Conservation (phyloP, 2,329 filamentous ascomycete species). For the Macrophomina tecta region DNA sequence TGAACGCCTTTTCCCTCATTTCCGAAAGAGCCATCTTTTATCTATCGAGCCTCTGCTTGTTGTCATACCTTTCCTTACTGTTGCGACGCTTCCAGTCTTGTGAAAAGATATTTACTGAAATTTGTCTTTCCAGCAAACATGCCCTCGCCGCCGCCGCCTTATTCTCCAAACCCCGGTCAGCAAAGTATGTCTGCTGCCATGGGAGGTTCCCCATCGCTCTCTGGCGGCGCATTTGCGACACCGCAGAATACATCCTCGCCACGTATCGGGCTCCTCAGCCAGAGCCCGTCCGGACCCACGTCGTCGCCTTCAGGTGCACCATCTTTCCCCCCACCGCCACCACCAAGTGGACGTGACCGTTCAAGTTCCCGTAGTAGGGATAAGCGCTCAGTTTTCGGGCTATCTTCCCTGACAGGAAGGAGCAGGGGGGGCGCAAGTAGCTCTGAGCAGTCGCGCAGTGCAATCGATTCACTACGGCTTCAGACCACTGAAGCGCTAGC, state of each 20-base stretch:
- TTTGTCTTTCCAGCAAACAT: slow-evolving; percentile 46
- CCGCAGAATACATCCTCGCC: slow-evolving; percentile 33
- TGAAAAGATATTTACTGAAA: slow-evolving; percentile 30
- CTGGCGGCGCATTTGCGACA: slow-evolving; percentile 40
- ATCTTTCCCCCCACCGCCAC: slow-evolving; percentile 48
- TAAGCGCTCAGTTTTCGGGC: slow-evolving; percentile 46
- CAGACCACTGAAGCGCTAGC: slow-evolving; percentile 47
- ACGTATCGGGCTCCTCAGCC: slow-evolving; percentile 37
- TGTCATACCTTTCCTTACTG: background rate
- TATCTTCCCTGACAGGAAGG: slow-evolving; percentile 45
- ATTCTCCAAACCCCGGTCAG: slow-evolving; percentile 53
- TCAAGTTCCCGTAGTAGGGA: slow-evolving; percentile 45
- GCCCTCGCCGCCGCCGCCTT: slow-evolving; percentile 58
- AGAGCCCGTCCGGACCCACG: slow-evolving; percentile 38
- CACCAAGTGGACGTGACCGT: slow-evolving; percentile 39
- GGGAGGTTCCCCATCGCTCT: slow-evolving; percentile 40
- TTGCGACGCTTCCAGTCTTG: background rate
- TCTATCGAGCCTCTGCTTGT: background rate
- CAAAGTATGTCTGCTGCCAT: slow-evolving; percentile 40
- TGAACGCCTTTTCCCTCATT: background rate
- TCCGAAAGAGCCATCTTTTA: slow-evolving; percentile 3
- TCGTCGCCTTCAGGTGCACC: slow-evolving; percentile 40
- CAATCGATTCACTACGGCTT: slow-evolving; percentile 46
- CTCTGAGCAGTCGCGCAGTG: slow-evolving; percentile 35
- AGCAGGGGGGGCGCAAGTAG: slow-evolving; percentile 35